phyloP scores from a whole-genome alignment of 306 rosid species.

The Vicia sativa region DNA sequence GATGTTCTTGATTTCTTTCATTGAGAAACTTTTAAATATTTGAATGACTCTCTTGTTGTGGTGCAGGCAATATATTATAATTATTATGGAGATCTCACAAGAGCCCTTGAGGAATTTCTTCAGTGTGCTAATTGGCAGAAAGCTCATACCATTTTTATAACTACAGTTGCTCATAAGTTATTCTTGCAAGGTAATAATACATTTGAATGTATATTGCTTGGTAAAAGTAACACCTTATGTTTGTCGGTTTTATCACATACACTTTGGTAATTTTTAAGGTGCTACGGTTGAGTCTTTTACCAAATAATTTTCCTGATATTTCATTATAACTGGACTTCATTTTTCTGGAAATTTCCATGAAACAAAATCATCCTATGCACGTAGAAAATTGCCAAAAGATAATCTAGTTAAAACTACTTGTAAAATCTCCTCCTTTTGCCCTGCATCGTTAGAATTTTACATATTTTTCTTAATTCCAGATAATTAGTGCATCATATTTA shows the following conservation, averaged over 20 bases:
- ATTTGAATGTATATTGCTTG: slow-evolving; percentile 26
- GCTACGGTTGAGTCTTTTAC: not conserved
- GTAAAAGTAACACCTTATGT: slow-evolving; percentile 13
- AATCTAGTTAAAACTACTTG: not conserved
- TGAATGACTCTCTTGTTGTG: slow-evolving; percentile 41
- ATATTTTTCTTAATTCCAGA: slow-evolving; percentile 20
- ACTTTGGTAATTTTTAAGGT: slow-evolving; percentile 2
- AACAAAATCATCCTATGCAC: not conserved
- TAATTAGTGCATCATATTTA: slow-evolving; percentile 19
- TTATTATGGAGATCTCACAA: slow-evolving; percentile 67
- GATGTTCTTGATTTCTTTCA: slow-evolving; percentile 25
- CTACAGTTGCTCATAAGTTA: slow-evolving; percentile 72
- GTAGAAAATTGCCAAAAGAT: slow-evolving; percentile 13
- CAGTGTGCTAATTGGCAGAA: slow-evolving; percentile 89
- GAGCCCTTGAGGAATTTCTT: slow-evolving; percentile 84
- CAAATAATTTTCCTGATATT: slow-evolving; percentile 1
- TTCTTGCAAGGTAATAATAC: slow-evolving; percentile 80
- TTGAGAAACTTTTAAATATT: slow-evolving; percentile 28
- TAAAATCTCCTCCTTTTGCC: not conserved
- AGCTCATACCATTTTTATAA: slow-evolving; percentile 80
- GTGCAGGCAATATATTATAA: slow-evolving; percentile 83
- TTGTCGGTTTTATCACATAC: slow-evolving; percentile 2
- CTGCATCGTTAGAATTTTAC: not conserved
- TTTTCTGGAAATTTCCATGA: slow-evolving; percentile 4
- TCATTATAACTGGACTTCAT: not conserved